Evolutionary conservation across 257 asterid genomes (phyloP).

Genomic region (Striga asiatica): DNA sequence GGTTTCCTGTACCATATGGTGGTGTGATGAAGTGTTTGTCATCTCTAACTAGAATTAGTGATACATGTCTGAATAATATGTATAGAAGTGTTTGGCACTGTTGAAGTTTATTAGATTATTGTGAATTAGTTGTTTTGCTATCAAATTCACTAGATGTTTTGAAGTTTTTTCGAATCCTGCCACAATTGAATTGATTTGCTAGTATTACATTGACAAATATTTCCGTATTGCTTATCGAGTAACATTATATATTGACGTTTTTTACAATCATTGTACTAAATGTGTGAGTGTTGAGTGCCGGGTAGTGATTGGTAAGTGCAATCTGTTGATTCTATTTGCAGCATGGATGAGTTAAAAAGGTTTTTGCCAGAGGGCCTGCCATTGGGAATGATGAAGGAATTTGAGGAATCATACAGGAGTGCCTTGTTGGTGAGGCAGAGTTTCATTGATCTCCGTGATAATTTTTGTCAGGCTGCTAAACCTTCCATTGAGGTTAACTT

Average conservation of each 20-base stretch:
- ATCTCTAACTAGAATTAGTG: too few relatives aligned
- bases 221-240: too few relatives aligned
- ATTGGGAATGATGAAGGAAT: conserved; percentile 82
- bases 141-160: too few relatives aligned
- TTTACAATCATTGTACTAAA: background rate
- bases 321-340: conserved; percentile 20
- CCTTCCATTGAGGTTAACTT: conserved; percentile 42
- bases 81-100: too few relatives aligned
- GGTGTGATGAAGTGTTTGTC: background rate
- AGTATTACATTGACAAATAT: background rate
- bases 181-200: background rate
- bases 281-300: conserved; percentile 2
- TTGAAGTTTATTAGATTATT: too few relatives aligned
- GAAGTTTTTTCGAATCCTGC: background rate
- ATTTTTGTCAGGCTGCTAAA: conserved; percentile 68
- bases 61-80: too few relatives aligned
- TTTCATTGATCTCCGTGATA: conserved; percentile 82
- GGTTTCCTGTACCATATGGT: background rate
- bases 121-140: too few relatives aligned
- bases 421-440: conserved; percentile 79
- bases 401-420: conserved; percentile 70
- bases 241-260: too few relatives aligned
- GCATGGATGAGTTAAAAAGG: conserved; percentile 55
- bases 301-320: conserved; percentile 2
- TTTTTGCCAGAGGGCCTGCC: conserved; percentile 87